Evolutionary conservation across 2,329 filamentous ascomycete species (phyloP).

Genomic region (Cladorrhinum sp.): DNA sequence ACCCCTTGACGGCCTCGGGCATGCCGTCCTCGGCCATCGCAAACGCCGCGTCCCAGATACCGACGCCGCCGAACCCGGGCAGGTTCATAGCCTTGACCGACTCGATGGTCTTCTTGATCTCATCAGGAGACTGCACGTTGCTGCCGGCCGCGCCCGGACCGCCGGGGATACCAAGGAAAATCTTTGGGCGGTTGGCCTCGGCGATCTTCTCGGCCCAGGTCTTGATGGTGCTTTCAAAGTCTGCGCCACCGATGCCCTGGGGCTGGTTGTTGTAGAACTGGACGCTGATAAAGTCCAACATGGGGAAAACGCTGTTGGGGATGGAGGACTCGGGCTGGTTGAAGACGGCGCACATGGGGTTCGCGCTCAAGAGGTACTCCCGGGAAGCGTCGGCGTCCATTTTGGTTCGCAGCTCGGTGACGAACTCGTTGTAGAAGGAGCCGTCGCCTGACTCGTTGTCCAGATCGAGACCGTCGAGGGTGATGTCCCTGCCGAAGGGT

Average conservation of each 20-base stretch:
- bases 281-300: not conserved
- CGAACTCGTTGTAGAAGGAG: not conserved
- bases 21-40: not conserved
- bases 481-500: not conserved
- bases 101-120: not conserved
- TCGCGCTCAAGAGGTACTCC: not conserved
- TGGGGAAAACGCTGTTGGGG: not conserved
- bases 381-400: not conserved
- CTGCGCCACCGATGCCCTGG: not conserved
- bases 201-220: not conserved
- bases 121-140: not conserved
- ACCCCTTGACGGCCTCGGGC: not conserved
- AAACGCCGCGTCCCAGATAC: not conserved
- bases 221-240: not conserved
- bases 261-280: not conserved
- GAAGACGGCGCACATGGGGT: not conserved
- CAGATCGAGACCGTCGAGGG: not conserved
- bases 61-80: not conserved
- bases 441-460: not conserved
- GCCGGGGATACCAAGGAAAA: not conserved
- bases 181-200: not conserved
- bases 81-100: not conserved
- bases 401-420: not conserved
- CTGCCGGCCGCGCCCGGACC: too few species aligned
- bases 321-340: not conserved